Evolutionary conservation across 1,139 yeast genomes (phyloP), one percentile per base, ranked within the genome.

Genomic region (Kazachstania sp.): DNA sequence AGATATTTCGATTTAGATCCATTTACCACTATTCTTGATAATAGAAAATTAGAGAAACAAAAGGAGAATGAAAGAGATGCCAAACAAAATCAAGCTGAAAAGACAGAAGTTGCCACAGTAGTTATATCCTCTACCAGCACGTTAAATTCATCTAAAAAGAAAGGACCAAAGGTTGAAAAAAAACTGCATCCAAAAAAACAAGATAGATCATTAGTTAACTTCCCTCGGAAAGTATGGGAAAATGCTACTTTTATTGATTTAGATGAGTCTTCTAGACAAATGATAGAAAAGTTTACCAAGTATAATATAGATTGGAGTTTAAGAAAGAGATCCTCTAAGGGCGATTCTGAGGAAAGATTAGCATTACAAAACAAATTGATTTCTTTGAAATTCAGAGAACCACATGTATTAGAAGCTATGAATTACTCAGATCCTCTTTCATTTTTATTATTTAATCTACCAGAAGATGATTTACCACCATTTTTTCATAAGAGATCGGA

Each of bases 401-500:
- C 75, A 2, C 97, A 90, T 59, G 78, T 84, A 1, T 67, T 69
- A 4, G 97, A 92, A 58, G 80, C 97, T 0, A 68, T 86, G 46
- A 67, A 71, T 35, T 84, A 84, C 57, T 76, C 87, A 2, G 74
- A 76, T 48, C 76, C 85, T 1, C 67, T 86, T 35, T 94, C 92
- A 45, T 92, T 95, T 86, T 73, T 90, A 20, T 67, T 90, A 13
- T 82, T 90, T 56, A 94, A 90, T 59, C 75, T 90, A 3, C 97
- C 97, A 0, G 97, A 90, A 58, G 97, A 88, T 60, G 98, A 92
- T 60, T 68, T 92, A 40, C 98, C 98, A 0, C 48, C 58, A 3
- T 69, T 61, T 47, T 71, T 71, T 46, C 63, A 59, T 13, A 65
- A 65, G 52, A 61, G 72, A 7, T 69, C 70, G 30, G 71, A 74